These are phyloP conservation scores for Lentinula guzmanii DNA, from an alignment of 768 basidiomycete species.

Conservation along the genomic window DNA sequence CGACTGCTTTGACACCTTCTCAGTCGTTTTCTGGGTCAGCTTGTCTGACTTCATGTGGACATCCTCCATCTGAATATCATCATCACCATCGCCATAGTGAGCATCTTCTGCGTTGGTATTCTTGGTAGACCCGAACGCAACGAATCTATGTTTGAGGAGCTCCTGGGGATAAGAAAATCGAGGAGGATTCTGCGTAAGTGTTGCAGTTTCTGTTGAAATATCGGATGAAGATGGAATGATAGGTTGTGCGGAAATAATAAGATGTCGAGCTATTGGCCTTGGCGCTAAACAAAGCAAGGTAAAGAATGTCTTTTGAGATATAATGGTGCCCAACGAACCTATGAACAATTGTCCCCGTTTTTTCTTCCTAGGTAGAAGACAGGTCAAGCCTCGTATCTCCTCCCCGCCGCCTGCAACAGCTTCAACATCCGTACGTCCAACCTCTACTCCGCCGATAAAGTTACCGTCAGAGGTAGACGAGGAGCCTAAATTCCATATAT, in stretches of 20 bases:
- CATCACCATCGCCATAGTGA: neutral
- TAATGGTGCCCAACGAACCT: constrained; percentile 29
- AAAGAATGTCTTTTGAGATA: neutral
- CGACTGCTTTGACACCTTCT: neutral
- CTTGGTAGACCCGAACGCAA: constrained; percentile 49
- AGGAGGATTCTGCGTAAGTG: constrained; percentile 40
- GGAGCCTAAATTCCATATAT: constrained; percentile 58
- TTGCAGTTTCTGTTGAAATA: constrained; percentile 13
- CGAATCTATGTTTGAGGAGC: constrained; percentile 55
- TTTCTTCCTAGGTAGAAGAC: constrained; percentile 57
- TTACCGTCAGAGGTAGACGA: neutral
- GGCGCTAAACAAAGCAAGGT: constrained; percentile 35
- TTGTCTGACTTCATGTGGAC: neutral
- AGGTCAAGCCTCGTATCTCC: constrained; percentile 55
- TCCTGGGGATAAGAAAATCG: constrained; percentile 55
- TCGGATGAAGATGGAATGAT: constrained; percentile 15
- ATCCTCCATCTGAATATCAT: neutral
- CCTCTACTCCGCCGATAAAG: constrained; percentile 9
- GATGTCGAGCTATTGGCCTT: constrained; percentile 48
- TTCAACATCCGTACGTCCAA: constrained; percentile 12
- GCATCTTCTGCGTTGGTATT: neutral
- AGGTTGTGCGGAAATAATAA: constrained; percentile 52
- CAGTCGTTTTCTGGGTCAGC: neutral
- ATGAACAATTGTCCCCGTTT: constrained; percentile 55
- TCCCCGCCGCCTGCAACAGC: constrained; percentile 42